Evolutionary conservation across 2,329 filamentous ascomycete species (phyloP).

Genomic region (Penicillium sp.): DNA sequence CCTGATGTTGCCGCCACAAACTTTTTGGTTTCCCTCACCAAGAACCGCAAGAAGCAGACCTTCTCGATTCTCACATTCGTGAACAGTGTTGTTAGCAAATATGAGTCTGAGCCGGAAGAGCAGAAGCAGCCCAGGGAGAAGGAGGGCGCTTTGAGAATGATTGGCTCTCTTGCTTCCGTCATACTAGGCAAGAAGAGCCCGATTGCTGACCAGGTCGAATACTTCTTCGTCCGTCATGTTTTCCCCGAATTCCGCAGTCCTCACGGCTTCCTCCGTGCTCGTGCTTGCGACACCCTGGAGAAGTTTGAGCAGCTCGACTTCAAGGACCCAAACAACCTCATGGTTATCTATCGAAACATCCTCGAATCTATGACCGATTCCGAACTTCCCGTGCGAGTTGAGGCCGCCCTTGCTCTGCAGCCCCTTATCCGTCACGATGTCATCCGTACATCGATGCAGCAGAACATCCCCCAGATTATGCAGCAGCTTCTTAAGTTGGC

Average conservation of each 20-base stretch:
- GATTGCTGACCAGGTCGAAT: constrained; percentile 95
- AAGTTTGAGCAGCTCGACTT: constrained; percentile 98
- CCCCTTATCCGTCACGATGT: constrained; percentile 93
- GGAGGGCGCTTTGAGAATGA: constrained; percentile 95
- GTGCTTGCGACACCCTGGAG: constrained; percentile 94
- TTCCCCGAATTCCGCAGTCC: constrained; percentile 95
- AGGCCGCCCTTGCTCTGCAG: constrained; percentile 88
- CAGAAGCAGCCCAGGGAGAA: constrained; percentile 95
- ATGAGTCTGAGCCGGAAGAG: constrained; percentile 77
- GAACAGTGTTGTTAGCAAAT: constrained; percentile 90
- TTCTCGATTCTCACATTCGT: constrained; percentile 94
- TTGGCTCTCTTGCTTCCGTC: constrained; percentile 88
- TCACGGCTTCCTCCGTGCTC: constrained; percentile 87
- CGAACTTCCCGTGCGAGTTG: constrained; percentile 90
- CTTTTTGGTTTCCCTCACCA: constrained; percentile 91
- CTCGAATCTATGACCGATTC: constrained; percentile 93
- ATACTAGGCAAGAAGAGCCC: constrained; percentile 98
- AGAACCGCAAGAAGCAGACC: constrained; percentile 90
- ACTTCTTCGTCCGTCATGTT: constrained; percentile 96
- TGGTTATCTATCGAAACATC: constrained; percentile 95
- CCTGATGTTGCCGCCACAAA: constrained; percentile 95
- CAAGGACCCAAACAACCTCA: constrained; percentile 91
- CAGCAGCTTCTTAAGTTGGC: constrained; percentile 95
- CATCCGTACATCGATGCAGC: constrained; percentile 92
- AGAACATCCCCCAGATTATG: constrained; percentile 98